These are phyloP conservation scores for Beauveria brongniartii DNA, from an alignment of 2,329 filamentous ascomycete genomes.

Conservation along the genomic window DNA sequence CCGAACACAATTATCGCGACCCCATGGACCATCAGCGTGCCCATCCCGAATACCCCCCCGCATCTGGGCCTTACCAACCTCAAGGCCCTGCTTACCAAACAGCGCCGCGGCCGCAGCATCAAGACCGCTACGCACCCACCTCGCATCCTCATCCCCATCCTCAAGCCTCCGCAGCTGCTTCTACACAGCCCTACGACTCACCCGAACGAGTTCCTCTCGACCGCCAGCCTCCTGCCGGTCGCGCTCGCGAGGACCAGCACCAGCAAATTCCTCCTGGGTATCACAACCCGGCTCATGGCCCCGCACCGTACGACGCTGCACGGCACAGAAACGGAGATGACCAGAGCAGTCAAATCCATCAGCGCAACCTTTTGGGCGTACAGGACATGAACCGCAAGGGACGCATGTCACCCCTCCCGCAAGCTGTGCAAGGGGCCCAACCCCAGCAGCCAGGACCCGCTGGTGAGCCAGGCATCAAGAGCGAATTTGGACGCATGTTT, in stretches of 20 bases:
- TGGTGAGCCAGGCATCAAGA: constrained; percentile 85
- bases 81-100: constrained; percentile 24
- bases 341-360: constrained; percentile 48
- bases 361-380: constrained; percentile 64
- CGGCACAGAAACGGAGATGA: constrained; percentile 37
- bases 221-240: constrained; percentile 20
- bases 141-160: constrained; percentile 23
- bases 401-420: constrained; percentile 78
- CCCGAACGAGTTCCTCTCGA: constrained; percentile 41
- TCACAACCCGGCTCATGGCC: constrained; percentile 29
- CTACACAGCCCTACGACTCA: constrained; percentile 36
- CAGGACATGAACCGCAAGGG: constrained; percentile 77
- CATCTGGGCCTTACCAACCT: constrained; percentile 26
- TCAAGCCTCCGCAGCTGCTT: constrained; percentile 17
- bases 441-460: constrained; percentile 69
- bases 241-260: constrained; percentile 24
- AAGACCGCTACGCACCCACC: constrained; percentile 26
- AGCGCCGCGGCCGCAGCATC: constrained; percentile 21
- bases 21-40: constrained; percentile 33
- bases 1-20: constrained; percentile 26
- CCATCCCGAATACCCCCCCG: constrained; percentile 37
- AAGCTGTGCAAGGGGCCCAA: constrained; percentile 89
- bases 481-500: constrained; percentile 90
- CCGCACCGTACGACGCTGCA: constrained; percentile 27
- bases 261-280: constrained; percentile 31